Evolutionary conservation across 1,284 basidiomycete species (phyloP), one percentile per base, ranked within the genome.

Genomic region (Irpex sp.): DNA sequence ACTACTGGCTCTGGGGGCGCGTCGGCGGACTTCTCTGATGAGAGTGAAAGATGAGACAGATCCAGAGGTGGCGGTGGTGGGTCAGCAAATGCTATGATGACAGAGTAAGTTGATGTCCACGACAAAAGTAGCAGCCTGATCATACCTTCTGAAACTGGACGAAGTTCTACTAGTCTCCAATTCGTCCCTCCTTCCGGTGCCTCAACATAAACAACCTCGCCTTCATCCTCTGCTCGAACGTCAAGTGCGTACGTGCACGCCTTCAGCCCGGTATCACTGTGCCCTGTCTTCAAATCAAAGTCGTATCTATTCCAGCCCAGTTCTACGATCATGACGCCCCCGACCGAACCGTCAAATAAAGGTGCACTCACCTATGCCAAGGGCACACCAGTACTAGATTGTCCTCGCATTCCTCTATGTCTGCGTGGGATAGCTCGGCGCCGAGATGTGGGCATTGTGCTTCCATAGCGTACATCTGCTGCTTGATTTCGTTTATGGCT

Each of bases 401-500:
- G 56, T 73, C 79, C 65, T 86, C 88, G 63, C 81, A 86, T 64
- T 91, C 89, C 70, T 92, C 89, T 13, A 91, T 88, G 44, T 91
- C 88, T 0, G 89, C 91, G 75, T 93, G 89, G 37, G 89, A 91
- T 71, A 94, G 82, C 59, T 94, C 92, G 4, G 92, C 92, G 1
- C 92, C 92, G 2, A 94, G 82, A 76, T 95, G 93, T 0, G 93
- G 93, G 72, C 93, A 94, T 8, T 83, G 85, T 6, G 91, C 86
- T 74, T 94, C 92, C 92, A 96, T 94, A 54, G 87, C 89, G 72
- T 93, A 94, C 7, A 92, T 78, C 70, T 92, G 88, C 37, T 63
- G 68, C 37, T 70, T 65, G 11, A 66, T 61, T 5, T 65, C 56
- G 38, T 40, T 67, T 26, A 17, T 60, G 57, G 37, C 31, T 3